A percentile compares a stretch with the other conserved stretches of the same genome.
These are phyloP conservation scores for Apiospora arundinis DNA, from an alignment of 2,329 filamentous ascomycete species.

Conservation along the genomic window DNA sequence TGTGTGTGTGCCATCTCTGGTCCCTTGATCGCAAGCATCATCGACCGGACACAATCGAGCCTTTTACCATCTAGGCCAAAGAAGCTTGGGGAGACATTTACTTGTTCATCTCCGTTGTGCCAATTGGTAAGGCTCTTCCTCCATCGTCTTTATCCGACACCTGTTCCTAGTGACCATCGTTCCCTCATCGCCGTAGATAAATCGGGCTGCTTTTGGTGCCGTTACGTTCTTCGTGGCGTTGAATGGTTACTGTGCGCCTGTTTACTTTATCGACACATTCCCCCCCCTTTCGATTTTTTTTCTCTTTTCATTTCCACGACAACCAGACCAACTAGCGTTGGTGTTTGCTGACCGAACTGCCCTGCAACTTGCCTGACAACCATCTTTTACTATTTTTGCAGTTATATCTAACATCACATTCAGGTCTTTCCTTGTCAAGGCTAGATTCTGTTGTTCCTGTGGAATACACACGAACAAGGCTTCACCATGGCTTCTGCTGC, in stretches of 20 bases:
- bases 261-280: background rate
- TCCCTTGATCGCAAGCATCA: constrained; percentile 33
- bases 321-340: background rate
- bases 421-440: constrained; percentile 7
- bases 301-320: background rate
- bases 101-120: constrained; percentile 94
- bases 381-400: background rate
- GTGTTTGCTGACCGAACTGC: background rate
- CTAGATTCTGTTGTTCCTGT: constrained; percentile 31
- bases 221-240: background rate
- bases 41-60: constrained; percentile 23
- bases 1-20: constrained; percentile 35
- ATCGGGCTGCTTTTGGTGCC: background rate
- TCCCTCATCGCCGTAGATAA: background rate
- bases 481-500: constrained; percentile 18
- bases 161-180: background rate
- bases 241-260: background rate
- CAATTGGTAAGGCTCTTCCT: constrained; percentile 62
- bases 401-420: background rate
- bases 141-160: background rate
- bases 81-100: constrained; percentile 87
- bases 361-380: background rate
- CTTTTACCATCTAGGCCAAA: constrained; percentile 25
- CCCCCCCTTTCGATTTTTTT: background rate
- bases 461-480: constrained; percentile 32